Conservation (phyloP, 345 rosid genomes). For the Eucalyptus pumila region DNA sequence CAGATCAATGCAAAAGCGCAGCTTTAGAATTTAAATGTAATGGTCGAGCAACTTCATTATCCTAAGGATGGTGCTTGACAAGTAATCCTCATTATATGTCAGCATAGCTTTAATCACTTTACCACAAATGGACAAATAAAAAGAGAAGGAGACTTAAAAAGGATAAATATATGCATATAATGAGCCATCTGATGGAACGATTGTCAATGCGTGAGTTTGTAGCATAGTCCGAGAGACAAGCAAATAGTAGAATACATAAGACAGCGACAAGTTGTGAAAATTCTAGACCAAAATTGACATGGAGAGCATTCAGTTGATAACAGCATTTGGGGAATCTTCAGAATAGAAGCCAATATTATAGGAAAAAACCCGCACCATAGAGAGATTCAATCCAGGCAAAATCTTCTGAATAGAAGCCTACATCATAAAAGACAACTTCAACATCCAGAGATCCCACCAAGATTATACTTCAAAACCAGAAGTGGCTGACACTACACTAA, state of each 20-base stretch:
- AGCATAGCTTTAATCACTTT: neutral
- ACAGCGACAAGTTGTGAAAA: neutral
- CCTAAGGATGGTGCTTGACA: neutral
- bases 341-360: neutral
- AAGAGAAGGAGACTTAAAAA: neutral
- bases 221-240: neutral
- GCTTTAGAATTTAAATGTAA: neutral
- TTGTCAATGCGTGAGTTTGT: neutral
- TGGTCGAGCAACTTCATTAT: neutral
- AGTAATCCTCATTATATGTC: neutral
- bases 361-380: neutral
- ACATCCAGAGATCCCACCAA: neutral
- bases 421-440: neutral
- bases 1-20: neutral
- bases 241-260: neutral
- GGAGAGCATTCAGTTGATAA: neutral
- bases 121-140: neutral
- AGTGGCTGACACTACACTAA: neutral
- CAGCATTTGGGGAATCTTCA: neutral
- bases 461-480: neutral
- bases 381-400: neutral
- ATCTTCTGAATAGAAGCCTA: neutral
- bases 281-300: neutral
- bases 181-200: neutral
- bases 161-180: neutral